Evolutionary conservation across 352 stramenopile genomes (phyloP), one percentile per base, ranked within the genome.

Genomic region (Phytophthora europaea): DNA sequence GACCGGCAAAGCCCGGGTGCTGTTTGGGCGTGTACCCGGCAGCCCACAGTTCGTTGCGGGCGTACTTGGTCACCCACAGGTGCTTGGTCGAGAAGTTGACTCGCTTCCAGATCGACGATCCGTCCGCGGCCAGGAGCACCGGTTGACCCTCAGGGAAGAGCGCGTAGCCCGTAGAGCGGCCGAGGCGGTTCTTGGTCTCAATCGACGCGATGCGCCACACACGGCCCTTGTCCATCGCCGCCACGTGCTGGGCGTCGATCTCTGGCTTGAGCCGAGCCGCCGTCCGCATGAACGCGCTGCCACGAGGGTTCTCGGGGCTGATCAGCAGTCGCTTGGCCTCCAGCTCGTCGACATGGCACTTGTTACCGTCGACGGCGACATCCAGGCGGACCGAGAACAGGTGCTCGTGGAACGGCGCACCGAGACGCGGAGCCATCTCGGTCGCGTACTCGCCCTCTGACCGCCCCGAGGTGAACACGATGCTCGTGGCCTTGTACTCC

Each of bases 311-410:
- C 4, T 78, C 70, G 6, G 73, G 69, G 10, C 68, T 73, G 26
- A 78, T 73, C 1, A 70, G 63, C 31, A 89, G 36, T 7, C 81
- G 70, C 70, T 92, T 66, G 15, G 91, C 75, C 31, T 95, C 84
- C 8, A 85, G 76, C 53, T 90, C 80, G 48, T 85, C 74, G 4
- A 90, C 76, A 23, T 76, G 67, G 36, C 78, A 83, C 58, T 82
- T 86, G 52, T 75, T 60, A 15, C 83, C 85, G 63, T 94, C 88
- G 13, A 95, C 83, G 3, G 84, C 83, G 61, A 96, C 89, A 54
- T 96, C 90, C 0, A 96, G 69, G 1, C 84, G 81, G 15, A 76
- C 88, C 12, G 84, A 92, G 73, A 95, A 95, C 64, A 94, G 77
- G 69, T 96, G 88, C 61, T 96, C 86, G 62, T 93, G 87, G 38